Evolutionary conservation across 306 rosid genomes (phyloP), one percentile per base, ranked within the genome.

Genomic region (Cotoneaster glaucophyllus): DNA sequence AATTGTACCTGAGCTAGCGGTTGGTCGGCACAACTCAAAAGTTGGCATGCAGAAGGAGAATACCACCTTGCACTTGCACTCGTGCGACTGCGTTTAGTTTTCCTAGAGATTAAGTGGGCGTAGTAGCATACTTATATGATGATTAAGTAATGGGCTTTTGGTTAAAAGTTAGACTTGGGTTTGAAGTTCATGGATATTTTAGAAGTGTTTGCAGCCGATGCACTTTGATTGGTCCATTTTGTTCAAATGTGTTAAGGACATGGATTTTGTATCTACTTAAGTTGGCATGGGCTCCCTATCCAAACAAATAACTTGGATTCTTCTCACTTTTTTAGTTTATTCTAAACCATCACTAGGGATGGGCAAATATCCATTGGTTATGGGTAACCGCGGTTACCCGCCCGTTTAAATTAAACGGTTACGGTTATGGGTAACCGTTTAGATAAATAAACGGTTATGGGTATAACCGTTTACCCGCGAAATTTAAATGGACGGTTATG

Each of bases 21-120:
- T 86, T 85, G 88, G 88, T 86, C 79, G 66, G 81, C 80, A 59
- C 85, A 80, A 65, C 73, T 64, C 67, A 21, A 37, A 64, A 67
- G 75, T 68, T 80, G 78, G 73, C 65, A 32, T 15, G 19, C 21
- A 24, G 58, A 48, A 2, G 15, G 56, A 58, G 66, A 66, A 77
- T 34, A 70, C 25, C 3, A 6, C 68, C 2, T 73, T 24, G 19
- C 10, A 41, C 28, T 25, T 39, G 56, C 67, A 41, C 28, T 39
- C 57, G 68, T 73, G 68, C 67, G 57, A 73, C 18, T 50, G 5
- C 5, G 26, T 13, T 26, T 28, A 26, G 10, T 15, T 43, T 43
- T 12, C 32, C 48, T n/a, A 0, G 7, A 69, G 15, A 70, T 9
- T 69, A 48, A 26, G 43, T 29, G 41, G 68, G 22, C 68, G 15